Conservation (phyloP, 495 filamentous ascomycete genomes). For the Cairneyella variabilis region DNA sequence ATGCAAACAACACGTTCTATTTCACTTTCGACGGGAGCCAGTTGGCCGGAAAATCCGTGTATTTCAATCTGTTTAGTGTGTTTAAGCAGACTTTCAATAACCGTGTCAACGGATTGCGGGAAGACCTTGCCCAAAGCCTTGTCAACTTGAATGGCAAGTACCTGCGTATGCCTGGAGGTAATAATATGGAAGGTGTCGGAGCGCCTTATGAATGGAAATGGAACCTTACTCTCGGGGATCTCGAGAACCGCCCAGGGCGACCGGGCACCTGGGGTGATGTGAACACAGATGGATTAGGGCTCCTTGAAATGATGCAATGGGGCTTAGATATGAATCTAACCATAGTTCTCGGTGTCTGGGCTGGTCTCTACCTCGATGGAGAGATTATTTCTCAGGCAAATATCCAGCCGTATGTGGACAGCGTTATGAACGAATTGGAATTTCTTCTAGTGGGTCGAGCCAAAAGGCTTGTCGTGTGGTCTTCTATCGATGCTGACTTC, state of each 20-base stretch:
- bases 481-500: too few relatives aligned
- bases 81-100: slow-evolving; percentile 50
- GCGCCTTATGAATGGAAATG: slow-evolving; percentile 44
- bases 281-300: slow-evolving; percentile 47
- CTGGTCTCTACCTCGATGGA: slow-evolving; percentile 41
- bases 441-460: slow-evolving; percentile 6
- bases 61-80: slow-evolving; percentile 45
- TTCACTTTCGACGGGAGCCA: slow-evolving; percentile 40
- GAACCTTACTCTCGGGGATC: slow-evolving; percentile 50
- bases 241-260: slow-evolving; percentile 45
- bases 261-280: slow-evolving; percentile 45
- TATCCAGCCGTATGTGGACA: slow-evolving; percentile 21
- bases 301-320: slow-evolving; percentile 33
- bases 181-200: slow-evolving; percentile 42
- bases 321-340: slow-evolving; percentile 47
- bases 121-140: slow-evolving; percentile 42
- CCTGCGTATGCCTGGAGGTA: slow-evolving; percentile 49
- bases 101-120: slow-evolving; percentile 44
- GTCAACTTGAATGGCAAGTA: slow-evolving; percentile 39
- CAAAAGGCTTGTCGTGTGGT: too few relatives aligned
- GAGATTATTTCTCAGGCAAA: slow-evolving; percentile 22
- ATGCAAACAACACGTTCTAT: slow-evolving; percentile 45
- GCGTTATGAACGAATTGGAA: slow-evolving; percentile 29
- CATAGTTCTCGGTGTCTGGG: slow-evolving; percentile 46
- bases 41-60: slow-evolving; percentile 35